Percentiles rank a stretch among this genome's conserved stretches.
Conservation (phyloP, 1,284 basidiomycete genomes). For the Sparassis latifolia region DNA sequence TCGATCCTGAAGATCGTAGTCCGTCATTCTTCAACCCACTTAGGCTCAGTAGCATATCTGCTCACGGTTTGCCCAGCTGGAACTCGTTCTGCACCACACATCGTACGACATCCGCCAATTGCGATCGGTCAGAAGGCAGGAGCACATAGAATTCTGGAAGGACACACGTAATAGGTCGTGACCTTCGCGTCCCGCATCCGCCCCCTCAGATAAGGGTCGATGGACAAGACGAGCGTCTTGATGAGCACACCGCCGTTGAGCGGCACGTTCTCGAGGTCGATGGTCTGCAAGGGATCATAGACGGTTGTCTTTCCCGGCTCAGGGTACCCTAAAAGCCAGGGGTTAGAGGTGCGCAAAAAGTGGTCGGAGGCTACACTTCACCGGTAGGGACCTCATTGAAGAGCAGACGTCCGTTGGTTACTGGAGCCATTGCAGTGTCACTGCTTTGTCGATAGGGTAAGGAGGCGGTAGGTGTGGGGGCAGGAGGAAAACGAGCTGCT, state of each 20-base stretch:
- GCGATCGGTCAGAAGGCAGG: too few species aligned
- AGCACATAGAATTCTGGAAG: background rate
- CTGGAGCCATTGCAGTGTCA: conserved; percentile 2
- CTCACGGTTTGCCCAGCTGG: conserved; percentile 36
- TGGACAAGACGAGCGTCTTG: conserved; percentile 39
- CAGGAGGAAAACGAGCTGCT: too few species aligned
- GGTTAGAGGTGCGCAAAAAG: background rate
- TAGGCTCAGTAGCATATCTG: background rate
- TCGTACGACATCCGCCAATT: background rate
- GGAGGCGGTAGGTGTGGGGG: too few species aligned
- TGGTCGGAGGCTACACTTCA: background rate
- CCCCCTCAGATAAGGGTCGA: conserved; percentile 43
- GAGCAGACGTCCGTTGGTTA: conserved; percentile 8
- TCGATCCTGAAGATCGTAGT: conserved; percentile 4
- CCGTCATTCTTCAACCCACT: background rate
- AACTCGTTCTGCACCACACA: background rate
- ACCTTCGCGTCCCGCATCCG: conserved; percentile 26
- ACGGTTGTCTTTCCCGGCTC: conserved; percentile 41
- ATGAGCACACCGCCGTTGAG: conserved; percentile 46
- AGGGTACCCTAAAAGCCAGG: conserved; percentile 29
- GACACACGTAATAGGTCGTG: conserved; percentile 21
- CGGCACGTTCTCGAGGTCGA: conserved; percentile 42
- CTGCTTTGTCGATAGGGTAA: too few species aligned
- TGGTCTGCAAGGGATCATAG: conserved; percentile 37
- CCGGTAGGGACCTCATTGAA: conserved; percentile 10